Base-by-base conservation (phyloP, 305 asterid genomes). In the Striga hermonthica region DNA sequence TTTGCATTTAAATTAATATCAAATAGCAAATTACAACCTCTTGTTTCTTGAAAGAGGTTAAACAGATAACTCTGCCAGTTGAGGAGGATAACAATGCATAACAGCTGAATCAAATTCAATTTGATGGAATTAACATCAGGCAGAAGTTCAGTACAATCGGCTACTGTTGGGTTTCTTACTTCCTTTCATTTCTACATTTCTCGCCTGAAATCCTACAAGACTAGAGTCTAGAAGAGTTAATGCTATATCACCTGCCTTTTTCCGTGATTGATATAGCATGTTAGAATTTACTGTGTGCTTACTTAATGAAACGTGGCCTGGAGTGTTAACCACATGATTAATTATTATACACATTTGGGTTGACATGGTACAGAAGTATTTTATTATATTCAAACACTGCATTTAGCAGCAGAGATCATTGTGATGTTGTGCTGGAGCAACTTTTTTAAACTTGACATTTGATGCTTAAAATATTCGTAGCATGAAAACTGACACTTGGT, bases 231-330 rank as follows among this genome's bases (percentile, higher is more conserved):
- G 57, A 35, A 48, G n/a, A 47, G 9, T 52, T 47, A 34, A 40
- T 43, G 38, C 10, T 9, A 38, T 50, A 36, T 60, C 39, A 34
- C 49, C 12, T 41, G 15, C 41, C 31, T 14, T 4, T 22, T 22
- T 53, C 45, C 61, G 56, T 61, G 61, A 40, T 40, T 12, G 71
- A 4, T 41, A 22, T 22, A 62, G 64, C 74, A 41, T 64, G 52
- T 36, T 49, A 44, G 53, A 64, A 34, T 45, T 0, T 12, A 14
- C 16, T 37, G 7, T 49, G 12, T 65, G 40, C 45, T 65, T 71
- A 49, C 34, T 36, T 28, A 10, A 8, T 31, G 14, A 57, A 22
- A 35, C 9, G 22, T 40, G 44, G 62, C 12, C 73, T 48, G 43
- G 41, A 40, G 59, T 57, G 41, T 57, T 12, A 38, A 57, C 49